A percentile compares a stretch with the other conserved stretches of the same genome.
These are phyloP conservation scores for Bisporella sp. DNA, from an alignment of 2,329 filamentous ascomycete species.

Conservation along the genomic window DNA sequence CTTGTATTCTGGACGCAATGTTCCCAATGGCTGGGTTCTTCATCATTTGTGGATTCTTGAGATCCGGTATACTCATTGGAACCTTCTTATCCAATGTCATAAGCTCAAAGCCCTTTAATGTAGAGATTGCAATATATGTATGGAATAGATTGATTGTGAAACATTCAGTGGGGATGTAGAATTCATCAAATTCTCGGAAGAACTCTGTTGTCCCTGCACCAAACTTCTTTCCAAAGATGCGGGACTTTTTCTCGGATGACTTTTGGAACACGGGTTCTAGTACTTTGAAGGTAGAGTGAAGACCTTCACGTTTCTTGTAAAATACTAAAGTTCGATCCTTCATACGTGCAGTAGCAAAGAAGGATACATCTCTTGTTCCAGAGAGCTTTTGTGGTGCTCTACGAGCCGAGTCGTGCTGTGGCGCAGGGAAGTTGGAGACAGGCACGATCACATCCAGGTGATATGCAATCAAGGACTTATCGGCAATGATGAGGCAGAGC, in stretches of 20 bases:
- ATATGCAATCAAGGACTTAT: slow-evolving; percentile 87
- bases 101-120: slow-evolving; percentile 88
- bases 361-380: slow-evolving; percentile 84
- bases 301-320: slow-evolving; percentile 91
- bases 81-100: slow-evolving; percentile 96
- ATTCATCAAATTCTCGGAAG: slow-evolving; percentile 97
- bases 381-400: slow-evolving; percentile 88
- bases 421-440: slow-evolving; percentile 52
- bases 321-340: slow-evolving; percentile 93
- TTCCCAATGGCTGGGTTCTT: slow-evolving; percentile 65
- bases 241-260: slow-evolving; percentile 73
- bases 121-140: slow-evolving; percentile 85
- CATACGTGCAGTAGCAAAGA: slow-evolving; percentile 94
- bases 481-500: slow-evolving; percentile 82
- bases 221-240: slow-evolving; percentile 51
- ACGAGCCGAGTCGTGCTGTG: slow-evolving; percentile 64
- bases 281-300: slow-evolving; percentile 94
- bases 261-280: slow-evolving; percentile 95
- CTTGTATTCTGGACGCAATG: slow-evolving; percentile 76
- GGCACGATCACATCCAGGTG: slow-evolving; percentile 79
- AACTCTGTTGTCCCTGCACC: slow-evolving; percentile 73
- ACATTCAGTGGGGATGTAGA: slow-evolving; percentile 94
- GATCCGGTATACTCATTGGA: slow-evolving; percentile 86
- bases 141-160: slow-evolving; percentile 96
- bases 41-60: slow-evolving; percentile 39